Percentiles rank a stretch among this genome's conserved stretches.
phyloP scores from a whole-genome alignment of 768 basidiomycete genomes.

The Fomitopsis serialis region DNA sequence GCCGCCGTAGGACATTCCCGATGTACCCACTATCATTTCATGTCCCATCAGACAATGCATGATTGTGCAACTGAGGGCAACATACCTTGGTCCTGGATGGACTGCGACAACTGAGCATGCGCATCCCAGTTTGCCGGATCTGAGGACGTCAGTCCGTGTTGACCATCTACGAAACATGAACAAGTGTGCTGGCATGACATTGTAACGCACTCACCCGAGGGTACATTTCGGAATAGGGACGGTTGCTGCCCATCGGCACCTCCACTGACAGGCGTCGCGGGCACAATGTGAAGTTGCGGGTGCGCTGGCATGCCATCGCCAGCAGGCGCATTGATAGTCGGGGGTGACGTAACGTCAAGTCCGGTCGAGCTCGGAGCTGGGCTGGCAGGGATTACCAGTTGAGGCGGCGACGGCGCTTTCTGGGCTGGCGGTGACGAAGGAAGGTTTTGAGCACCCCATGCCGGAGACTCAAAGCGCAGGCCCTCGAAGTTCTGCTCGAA shows the following conservation, averaged over 20 bases:
- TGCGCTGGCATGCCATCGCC: conserved; percentile 47
- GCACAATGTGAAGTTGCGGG: conserved; percentile 73
- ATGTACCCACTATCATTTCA: conserved; percentile 5
- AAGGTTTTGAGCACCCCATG: conserved; percentile 38
- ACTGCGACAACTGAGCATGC: neutral
- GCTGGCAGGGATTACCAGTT: conserved; percentile 48
- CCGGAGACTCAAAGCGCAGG: conserved; percentile 61
- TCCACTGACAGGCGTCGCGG: conserved; percentile 74
- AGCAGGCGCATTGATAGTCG: conserved; percentile 57
- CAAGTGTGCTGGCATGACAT: too few species aligned
- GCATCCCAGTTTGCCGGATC: conserved; percentile 2
- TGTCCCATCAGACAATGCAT: conserved; percentile 10
- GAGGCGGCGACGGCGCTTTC: conserved; percentile 63
- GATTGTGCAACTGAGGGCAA: conserved; percentile 7
- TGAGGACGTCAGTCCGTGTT: conserved; percentile 2
- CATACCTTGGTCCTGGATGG: neutral
- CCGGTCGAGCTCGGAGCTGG: conserved; percentile 24
- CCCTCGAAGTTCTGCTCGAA: conserved; percentile 52
- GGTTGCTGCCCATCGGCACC: conserved; percentile 43
- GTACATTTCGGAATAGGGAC: conserved; percentile 41
- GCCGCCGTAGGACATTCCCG: conserved; percentile 13
- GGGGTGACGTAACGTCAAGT: conserved; percentile 33
- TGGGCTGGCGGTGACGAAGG: conserved; percentile 35
- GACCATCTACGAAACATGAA: neutral
- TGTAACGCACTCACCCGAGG: neutral